Percentiles rank a stretch among this genome's conserved stretches.
phyloP scores from a whole-genome alignment of 768 basidiomycete genomes.

The Auriscalpium orientale region DNA sequence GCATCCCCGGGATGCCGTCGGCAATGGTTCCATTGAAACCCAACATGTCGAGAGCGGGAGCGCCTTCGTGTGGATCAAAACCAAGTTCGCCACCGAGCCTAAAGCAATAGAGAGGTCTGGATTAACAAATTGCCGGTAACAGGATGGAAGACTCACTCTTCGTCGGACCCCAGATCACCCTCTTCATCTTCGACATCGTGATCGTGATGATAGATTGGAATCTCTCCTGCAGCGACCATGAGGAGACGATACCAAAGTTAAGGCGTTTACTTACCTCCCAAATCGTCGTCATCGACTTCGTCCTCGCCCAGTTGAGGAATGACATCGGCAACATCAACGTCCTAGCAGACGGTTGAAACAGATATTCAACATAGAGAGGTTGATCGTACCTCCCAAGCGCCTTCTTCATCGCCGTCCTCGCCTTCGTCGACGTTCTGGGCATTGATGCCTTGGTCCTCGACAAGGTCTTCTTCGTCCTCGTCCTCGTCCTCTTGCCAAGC shows the following conservation, averaged over 20 bases:
- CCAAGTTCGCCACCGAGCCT: slow-evolving; percentile 29
- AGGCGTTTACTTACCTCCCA: slow-evolving; percentile 36
- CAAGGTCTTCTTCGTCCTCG: slow-evolving; percentile 54
- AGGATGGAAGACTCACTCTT: slow-evolving; percentile 39
- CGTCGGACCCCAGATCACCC: slow-evolving; percentile 56
- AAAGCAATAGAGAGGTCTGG: not conserved
- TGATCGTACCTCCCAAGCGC: slow-evolving; percentile 31
- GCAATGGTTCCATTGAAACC: slow-evolving; percentile 12
- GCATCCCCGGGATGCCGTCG: slow-evolving; percentile 15
- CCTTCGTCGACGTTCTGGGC: slow-evolving; percentile 30
- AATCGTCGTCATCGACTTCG: slow-evolving; percentile 44
- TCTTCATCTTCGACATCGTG: slow-evolving; percentile 57
- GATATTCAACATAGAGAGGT: not conserved
- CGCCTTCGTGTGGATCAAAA: slow-evolving; percentile 22
- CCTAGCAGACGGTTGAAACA: slow-evolving; percentile 15
- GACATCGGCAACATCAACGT: slow-evolving; percentile 28
- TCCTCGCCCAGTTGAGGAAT: slow-evolving; percentile 28
- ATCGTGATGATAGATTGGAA: slow-evolving; percentile 37
- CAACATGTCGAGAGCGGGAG: slow-evolving; percentile 12
- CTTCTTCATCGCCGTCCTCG: slow-evolving; percentile 32
- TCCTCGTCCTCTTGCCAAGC: slow-evolving; percentile 63
- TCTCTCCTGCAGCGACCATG: slow-evolving; percentile 1
- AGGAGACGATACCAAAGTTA: not conserved
- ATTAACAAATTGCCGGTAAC: not conserved
- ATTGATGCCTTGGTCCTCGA: slow-evolving; percentile 42